These are phyloP conservation scores for Aspergillus biplanus DNA, from an alignment of 495 filamentous ascomycete genomes.

Conservation along the genomic window DNA sequence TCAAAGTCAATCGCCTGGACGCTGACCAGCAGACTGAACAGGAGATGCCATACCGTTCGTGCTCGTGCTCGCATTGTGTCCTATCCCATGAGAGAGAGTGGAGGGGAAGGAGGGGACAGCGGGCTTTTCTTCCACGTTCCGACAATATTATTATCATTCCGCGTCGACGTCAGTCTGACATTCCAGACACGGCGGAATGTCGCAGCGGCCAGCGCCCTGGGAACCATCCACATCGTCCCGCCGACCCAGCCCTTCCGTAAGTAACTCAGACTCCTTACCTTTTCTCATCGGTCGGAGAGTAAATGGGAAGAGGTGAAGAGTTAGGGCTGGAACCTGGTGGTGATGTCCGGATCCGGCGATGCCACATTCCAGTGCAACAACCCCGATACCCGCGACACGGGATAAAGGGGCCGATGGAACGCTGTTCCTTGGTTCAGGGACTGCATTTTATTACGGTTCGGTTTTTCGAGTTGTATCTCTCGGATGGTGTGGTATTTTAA, in stretches of 20 bases:
- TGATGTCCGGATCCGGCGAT: too few relatives aligned
- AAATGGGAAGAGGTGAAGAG: too few relatives aligned
- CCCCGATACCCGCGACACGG: too few relatives aligned
- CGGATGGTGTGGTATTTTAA: too few relatives aligned
- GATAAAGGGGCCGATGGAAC: too few relatives aligned
- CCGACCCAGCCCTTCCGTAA: not conserved
- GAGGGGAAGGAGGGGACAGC: not conserved
- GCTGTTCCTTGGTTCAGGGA: too few relatives aligned
- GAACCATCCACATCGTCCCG: conserved; percentile 14
- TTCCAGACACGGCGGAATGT: conserved; percentile 18
- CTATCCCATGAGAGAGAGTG: not conserved
- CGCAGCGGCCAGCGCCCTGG: conserved; percentile 3
- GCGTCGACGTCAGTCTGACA: conserved; percentile 10
- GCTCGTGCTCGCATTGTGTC: conserved; percentile 20
- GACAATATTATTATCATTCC: conserved; percentile 7
- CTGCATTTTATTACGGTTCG: too few relatives aligned
- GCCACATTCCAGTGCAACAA: too few relatives aligned
- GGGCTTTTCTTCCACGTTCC: not conserved
- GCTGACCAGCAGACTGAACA: conserved; percentile 19
- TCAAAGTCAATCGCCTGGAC: conserved; percentile 28
- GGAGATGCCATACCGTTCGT: conserved; percentile 13
- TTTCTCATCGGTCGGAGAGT: too few relatives aligned
- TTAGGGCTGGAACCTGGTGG: too few relatives aligned
- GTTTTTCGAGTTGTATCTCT: too few relatives aligned
- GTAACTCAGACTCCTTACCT: too few relatives aligned